Conservation (phyloP, 345 rosid genomes). For the Arabidopsis arenosa region DNA sequence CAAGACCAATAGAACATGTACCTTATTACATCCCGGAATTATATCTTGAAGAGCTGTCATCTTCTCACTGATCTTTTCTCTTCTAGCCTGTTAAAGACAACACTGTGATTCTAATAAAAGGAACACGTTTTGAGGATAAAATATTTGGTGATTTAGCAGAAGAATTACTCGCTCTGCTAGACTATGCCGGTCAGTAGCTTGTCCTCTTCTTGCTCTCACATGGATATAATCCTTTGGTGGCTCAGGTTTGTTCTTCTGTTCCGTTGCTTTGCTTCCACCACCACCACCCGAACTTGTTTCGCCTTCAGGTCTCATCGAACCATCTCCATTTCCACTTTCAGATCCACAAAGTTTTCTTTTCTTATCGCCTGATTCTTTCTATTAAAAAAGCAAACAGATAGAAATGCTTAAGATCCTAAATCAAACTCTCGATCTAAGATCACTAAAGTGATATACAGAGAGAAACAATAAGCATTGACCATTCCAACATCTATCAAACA, state of each 20-base stretch:
- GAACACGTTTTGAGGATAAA: not conserved
- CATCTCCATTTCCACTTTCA: constrained; percentile 54
- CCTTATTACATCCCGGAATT: constrained; percentile 97
- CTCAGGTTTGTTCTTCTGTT: constrained; percentile 64
- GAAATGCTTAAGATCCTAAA: constrained; percentile 16
- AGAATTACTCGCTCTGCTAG: constrained; percentile 88
- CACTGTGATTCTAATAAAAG: not conserved
- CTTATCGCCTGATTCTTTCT: constrained; percentile 72
- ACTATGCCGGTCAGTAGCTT: constrained; percentile 99
- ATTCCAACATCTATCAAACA: constrained; percentile 10
- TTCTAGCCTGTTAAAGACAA: constrained; percentile 72
- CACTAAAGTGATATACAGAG: not conserved
- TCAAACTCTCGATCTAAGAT: constrained; percentile 28
- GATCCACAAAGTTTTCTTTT: constrained; percentile 54
- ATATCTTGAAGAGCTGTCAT: constrained; percentile 97
- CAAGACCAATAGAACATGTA: constrained; percentile 38
- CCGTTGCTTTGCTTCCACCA: constrained; percentile 52
- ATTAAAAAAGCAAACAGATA: constrained; percentile 4
- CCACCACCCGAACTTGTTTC: constrained; percentile 66
- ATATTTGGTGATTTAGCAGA: not conserved
- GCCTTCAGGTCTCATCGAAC: constrained; percentile 60
- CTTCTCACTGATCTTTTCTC: constrained; percentile 95
- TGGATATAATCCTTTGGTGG: constrained; percentile 93
- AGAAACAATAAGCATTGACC: constrained; percentile 9
- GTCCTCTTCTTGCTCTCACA: constrained; percentile 98